These are phyloP conservation scores for Phaeosphaeriaceae sp. DNA, from an alignment of 2,329 filamentous ascomycete genomes.

Conservation along the genomic window DNA sequence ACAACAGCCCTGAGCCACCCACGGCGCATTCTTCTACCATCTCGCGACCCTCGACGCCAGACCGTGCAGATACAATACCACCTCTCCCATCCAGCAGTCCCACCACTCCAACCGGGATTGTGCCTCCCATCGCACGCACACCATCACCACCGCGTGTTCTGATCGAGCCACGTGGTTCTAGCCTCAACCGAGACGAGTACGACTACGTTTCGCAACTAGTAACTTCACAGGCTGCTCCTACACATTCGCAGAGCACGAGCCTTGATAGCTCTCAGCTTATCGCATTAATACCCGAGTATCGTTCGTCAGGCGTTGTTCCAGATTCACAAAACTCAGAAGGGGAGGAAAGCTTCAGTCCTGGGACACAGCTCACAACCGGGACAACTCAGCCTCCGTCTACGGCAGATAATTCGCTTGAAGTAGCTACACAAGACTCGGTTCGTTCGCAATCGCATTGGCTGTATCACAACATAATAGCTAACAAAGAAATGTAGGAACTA, in stretches of 20 bases:
- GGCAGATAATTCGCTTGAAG: slow-evolving; percentile 8
- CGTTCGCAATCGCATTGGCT: background rate
- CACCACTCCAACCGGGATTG: slow-evolving; percentile 7
- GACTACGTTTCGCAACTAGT: slow-evolving; percentile 28
- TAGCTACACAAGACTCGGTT: slow-evolving; percentile 19
- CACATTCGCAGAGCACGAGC: slow-evolving; percentile 12
- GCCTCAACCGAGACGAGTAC: slow-evolving; percentile 30
- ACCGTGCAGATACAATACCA: no score
- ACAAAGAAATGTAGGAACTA: slow-evolving; percentile 15
- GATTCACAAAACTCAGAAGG: slow-evolving; percentile 36
- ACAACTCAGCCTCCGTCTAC: slow-evolving; percentile 10
- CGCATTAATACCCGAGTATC: background rate
- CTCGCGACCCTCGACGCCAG: no score
- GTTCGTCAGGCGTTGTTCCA: slow-evolving; percentile 28
- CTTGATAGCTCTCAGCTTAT: slow-evolving; percentile 25
- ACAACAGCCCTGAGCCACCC: slow-evolving; percentile 16
- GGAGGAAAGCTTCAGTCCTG: slow-evolving; percentile 29
- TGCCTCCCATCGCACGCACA: background rate
- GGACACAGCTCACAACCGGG: slow-evolving; percentile 26
- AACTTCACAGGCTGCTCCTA: slow-evolving; percentile 1
- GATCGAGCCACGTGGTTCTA: slow-evolving; percentile 15
- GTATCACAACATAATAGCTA: slow-evolving; percentile 6
- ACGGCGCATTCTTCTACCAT: no score
- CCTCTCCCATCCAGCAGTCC: background rate
- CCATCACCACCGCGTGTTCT: slow-evolving; percentile 18